Percentiles rank a stretch among this genome's conserved stretches.
Conservation (phyloP, 2,329 filamentous ascomycete species). For the Neopestalotiopsis rosae region DNA sequence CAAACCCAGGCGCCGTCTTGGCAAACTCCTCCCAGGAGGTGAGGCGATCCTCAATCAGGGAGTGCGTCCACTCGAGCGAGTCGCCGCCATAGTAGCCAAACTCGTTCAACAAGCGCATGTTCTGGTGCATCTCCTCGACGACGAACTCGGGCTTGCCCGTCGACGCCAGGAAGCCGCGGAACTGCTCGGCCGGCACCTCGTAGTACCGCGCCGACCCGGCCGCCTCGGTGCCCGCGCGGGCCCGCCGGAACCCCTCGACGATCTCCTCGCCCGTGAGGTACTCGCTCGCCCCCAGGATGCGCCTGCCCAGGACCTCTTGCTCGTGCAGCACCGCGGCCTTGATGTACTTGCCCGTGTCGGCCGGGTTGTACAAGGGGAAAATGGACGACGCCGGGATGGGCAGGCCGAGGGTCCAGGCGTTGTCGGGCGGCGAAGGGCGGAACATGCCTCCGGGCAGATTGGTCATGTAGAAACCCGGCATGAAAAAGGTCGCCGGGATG, state of each 20-base stretch:
- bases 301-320: slow-evolving; percentile 46
- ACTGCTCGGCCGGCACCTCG: slow-evolving; percentile 46
- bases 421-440: slow-evolving; percentile 33
- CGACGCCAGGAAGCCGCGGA: slow-evolving; percentile 40
- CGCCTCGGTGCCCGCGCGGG: slow-evolving; percentile 40
- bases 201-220: slow-evolving; percentile 41
- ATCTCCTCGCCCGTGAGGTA: slow-evolving; percentile 47
- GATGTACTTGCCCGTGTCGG: slow-evolving; percentile 41
- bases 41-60: slow-evolving; percentile 42
- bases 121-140: slow-evolving; percentile 57
- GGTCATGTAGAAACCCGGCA: slow-evolving; percentile 57
- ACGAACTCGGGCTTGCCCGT: slow-evolving; percentile 44
- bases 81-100: slow-evolving; percentile 58
- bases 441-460: slow-evolving; percentile 44
- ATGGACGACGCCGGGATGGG: slow-evolving; percentile 32
- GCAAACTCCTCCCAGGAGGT: slow-evolving; percentile 48
- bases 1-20: slow-evolving; percentile 38
- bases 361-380: slow-evolving; percentile 36
- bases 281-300: slow-evolving; percentile 46
- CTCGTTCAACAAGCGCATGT: slow-evolving; percentile 55
- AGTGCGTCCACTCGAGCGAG: slow-evolving; percentile 43
- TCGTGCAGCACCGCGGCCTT: slow-evolving; percentile 37
- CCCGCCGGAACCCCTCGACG: slow-evolving; percentile 43
- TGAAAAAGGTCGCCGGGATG: slow-evolving; percentile 53
- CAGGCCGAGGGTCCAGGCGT: slow-evolving; percentile 34